phyloP scores from a whole-genome alignment of 108 stramenopile genomes.

The Pinguiococcus pyrenoidosus region DNA sequence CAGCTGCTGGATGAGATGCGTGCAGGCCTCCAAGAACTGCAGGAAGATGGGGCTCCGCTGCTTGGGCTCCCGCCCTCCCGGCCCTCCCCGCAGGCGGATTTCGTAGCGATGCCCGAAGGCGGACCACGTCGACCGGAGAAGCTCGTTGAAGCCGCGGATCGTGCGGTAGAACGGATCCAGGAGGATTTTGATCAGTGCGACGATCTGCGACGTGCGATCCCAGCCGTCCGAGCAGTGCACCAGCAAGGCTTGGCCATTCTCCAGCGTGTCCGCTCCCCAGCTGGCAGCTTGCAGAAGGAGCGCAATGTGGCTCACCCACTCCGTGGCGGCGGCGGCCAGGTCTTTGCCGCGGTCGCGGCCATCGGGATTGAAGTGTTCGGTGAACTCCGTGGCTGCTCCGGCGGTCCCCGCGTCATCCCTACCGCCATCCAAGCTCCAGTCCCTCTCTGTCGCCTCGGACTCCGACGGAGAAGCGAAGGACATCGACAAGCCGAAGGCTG shows the following conservation, averaged over 20 bases:
- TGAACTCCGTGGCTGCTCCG: not conserved
- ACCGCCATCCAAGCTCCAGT: not conserved
- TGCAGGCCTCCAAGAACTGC: constrained; percentile 20
- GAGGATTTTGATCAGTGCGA: constrained; percentile 13
- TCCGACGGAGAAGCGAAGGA: too few relatives aligned
- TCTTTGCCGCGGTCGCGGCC: not conserved
- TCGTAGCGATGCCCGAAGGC: constrained; percentile 40
- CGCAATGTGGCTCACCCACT: constrained; percentile 23
- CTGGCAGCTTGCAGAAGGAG: constrained; percentile 10
- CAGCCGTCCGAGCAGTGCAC: constrained; percentile 42
- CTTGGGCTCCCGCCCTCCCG: constrained; percentile 1
- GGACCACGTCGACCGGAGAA: constrained; percentile 34
- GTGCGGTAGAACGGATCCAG: constrained; percentile 35
- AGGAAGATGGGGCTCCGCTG: constrained; percentile 27
- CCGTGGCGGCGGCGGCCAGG: constrained; percentile 12
- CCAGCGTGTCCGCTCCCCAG: constrained; percentile 8
- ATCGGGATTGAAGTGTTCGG: not conserved
- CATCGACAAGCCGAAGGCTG: too few relatives aligned
- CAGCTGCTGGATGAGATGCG: constrained; percentile 15
- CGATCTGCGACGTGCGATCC: constrained; percentile 39
- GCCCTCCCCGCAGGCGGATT: constrained; percentile 14
- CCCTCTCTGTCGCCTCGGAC: too few relatives aligned
- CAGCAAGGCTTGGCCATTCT: constrained; percentile 13
- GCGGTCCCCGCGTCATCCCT: not conserved
- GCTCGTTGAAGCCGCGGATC: constrained; percentile 18